A percentile compares a stretch with the other conserved stretches of the same genome.
phyloP scores from a whole-genome alignment of 495 filamentous ascomycete genomes.

The Penicillium lividum region DNA sequence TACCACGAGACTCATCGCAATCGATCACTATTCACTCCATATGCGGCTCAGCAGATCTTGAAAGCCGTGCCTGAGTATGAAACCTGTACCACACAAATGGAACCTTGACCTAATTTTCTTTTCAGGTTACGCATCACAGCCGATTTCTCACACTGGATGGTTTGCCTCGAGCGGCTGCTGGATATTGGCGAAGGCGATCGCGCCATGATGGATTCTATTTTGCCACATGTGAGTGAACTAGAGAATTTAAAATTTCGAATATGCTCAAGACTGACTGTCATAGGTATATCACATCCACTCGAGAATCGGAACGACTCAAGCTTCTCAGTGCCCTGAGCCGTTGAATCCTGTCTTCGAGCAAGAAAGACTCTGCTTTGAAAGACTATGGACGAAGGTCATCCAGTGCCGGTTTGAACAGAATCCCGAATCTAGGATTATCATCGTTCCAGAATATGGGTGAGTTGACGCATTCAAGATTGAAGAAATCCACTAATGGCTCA shows the following conservation, averaged over 20 bases:
- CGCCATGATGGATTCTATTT: slow-evolving; percentile 20
- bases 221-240: slow-evolving; percentile 24
- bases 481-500: slow-evolving; percentile 3
- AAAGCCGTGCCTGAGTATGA: slow-evolving; percentile 26
- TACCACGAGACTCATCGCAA: slow-evolving; percentile 35
- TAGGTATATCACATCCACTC: slow-evolving; percentile 34
- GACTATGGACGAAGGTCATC: slow-evolving; percentile 25
- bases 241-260: no score
- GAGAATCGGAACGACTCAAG: slow-evolving; percentile 33
- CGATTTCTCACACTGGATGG: slow-evolving; percentile 34
- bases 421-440: slow-evolving; percentile 19
- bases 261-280: no score
- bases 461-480: not conserved
- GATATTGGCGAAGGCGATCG: slow-evolving; percentile 29
- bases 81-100: not conserved
- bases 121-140: slow-evolving; percentile 26
- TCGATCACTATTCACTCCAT: slow-evolving; percentile 29
- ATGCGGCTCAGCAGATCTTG: slow-evolving; percentile 20
- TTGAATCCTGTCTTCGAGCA: slow-evolving; percentile 24
- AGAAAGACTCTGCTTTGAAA: slow-evolving; percentile 31
- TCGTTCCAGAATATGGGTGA: slow-evolving; percentile 36
- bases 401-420: slow-evolving; percentile 12
- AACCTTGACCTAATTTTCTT: not conserved
- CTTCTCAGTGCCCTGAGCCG: slow-evolving; percentile 33
- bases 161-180: slow-evolving; percentile 26